These are phyloP conservation scores for Diaporthe sp. DNA, from an alignment of 2,329 filamentous ascomycete species.

Conservation along the genomic window DNA sequence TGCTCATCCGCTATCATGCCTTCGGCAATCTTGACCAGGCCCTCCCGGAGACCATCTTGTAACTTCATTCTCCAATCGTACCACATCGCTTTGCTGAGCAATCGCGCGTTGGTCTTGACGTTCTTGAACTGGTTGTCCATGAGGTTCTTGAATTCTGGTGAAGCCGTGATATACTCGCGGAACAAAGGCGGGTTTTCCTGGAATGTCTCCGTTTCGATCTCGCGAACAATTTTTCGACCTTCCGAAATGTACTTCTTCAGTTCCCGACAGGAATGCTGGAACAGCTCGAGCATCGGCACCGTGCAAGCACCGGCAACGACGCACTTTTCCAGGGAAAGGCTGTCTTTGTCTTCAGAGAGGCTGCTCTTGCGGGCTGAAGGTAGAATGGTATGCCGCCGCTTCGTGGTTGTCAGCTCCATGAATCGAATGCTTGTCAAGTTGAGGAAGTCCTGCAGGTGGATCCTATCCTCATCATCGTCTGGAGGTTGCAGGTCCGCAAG, in stretches of 20 bases:
- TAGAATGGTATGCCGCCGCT: slow-evolving; percentile 86
- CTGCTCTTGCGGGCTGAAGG: slow-evolving; percentile 64
- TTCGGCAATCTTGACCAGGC: slow-evolving; percentile 80
- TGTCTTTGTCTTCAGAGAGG: slow-evolving; percentile 59
- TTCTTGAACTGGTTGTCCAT: slow-evolving; percentile 99
- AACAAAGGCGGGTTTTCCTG: slow-evolving; percentile 94
- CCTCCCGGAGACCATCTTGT: slow-evolving; percentile 83
- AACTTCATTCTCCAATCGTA: slow-evolving; percentile 97
- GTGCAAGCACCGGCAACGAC: slow-evolving; percentile 93
- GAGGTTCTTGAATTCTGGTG: slow-evolving; percentile 83
- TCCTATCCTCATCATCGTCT: slow-evolving; percentile 71
- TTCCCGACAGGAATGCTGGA: slow-evolving; percentile 95
- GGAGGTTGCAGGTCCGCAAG: slow-evolving; percentile 53
- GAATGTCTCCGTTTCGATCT: slow-evolving; percentile 90
- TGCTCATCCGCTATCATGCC: slow-evolving; percentile 83
- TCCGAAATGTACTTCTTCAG: slow-evolving; percentile 97
- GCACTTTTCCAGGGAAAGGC: slow-evolving; percentile 78
- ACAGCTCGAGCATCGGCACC: slow-evolving; percentile 92
- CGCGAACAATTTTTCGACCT: slow-evolving; percentile 88
- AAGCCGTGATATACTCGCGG: slow-evolving; percentile 89
- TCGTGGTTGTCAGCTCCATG: slow-evolving; percentile 98
- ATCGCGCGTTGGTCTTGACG: slow-evolving; percentile 90
- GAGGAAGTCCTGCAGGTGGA: slow-evolving; percentile 92
- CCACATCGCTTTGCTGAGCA: slow-evolving; percentile 96
- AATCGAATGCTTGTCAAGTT: slow-evolving; percentile 97